Evolutionary conservation across 1,139 yeast genomes (phyloP).

Genomic region (Yamadazyma pseudoaaseri): DNA sequence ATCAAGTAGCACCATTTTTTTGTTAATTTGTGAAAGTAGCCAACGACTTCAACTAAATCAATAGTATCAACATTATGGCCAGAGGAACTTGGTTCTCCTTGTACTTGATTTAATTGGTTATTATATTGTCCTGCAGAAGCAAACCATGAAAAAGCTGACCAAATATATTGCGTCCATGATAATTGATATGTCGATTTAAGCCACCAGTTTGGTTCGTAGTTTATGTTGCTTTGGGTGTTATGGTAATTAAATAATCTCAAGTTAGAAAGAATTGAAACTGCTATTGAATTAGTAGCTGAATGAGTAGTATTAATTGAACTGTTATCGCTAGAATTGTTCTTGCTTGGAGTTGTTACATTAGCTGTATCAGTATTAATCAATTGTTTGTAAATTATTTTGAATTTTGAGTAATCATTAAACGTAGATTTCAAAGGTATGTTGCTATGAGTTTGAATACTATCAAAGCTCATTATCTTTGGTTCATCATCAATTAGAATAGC

Average conservation of each 20-base stretch:
- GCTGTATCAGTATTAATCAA: conserved; percentile 19
- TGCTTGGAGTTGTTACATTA: conserved; percentile 6
- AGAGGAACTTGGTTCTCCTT: conserved; percentile 3
- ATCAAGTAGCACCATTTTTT: conserved; percentile 41
- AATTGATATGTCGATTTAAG: conserved; percentile 47
- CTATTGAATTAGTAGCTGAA: conserved; percentile 1
- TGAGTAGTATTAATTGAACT: conserved; percentile 22
- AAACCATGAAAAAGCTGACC: conserved; percentile 81
- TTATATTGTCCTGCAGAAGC: conserved; percentile 73
- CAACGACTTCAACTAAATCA: conserved; percentile 38
- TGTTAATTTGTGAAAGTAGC: conserved; percentile 56
- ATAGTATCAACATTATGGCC: conserved; percentile 4
- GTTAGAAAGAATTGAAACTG: conserved; percentile 16
- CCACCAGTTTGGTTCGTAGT: conserved; percentile 47
- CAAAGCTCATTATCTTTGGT: conserved; percentile 13
- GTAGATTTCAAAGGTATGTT: conserved; percentile 27
- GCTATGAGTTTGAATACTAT: conserved; percentile 9
- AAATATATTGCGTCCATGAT: conserved; percentile 63
- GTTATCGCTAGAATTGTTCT: conserved; percentile 21
- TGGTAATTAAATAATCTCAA: conserved; percentile 9
- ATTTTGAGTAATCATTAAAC: conserved; percentile 36
- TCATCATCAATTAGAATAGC: conserved; percentile 34
- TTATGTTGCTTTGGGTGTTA: conserved; percentile 5
- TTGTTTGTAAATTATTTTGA: conserved; percentile 32
- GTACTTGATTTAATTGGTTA: conserved; percentile 9